Percentiles rank a stretch among this genome's conserved stretches.
Evolutionary conservation across 345 rosid species (phyloP).

Genomic region (Rhizophora apiculata): DNA sequence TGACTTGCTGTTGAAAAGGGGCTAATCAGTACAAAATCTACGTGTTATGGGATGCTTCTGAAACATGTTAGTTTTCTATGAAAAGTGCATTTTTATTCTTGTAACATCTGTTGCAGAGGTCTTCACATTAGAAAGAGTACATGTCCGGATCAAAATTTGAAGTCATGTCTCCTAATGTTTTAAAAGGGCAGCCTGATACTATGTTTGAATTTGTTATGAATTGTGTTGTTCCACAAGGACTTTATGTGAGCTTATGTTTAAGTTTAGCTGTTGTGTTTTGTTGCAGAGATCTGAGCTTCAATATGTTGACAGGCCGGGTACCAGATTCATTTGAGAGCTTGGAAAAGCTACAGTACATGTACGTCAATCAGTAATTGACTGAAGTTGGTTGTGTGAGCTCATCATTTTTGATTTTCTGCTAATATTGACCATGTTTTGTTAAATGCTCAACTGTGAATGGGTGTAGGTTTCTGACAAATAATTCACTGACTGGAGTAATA

Average conservation of each 20-base stretch:
- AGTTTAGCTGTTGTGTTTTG: background rate
- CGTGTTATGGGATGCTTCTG: no score
- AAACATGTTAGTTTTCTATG: no score
- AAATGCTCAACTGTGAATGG: background rate
- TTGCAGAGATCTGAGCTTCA: constrained; percentile 79
- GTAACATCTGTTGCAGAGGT: no score
- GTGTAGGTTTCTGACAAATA: constrained; percentile 70
- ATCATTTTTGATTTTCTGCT: background rate
- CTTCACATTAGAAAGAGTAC: no score
- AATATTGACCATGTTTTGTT: background rate
- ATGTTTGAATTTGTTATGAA: background rate
- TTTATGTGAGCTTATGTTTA: background rate
- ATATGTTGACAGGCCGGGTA: constrained; percentile 53
- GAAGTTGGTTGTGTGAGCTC: background rate
- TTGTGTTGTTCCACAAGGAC: background rate
- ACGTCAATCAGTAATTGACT: constrained; percentile 20
- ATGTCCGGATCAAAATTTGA: no score
- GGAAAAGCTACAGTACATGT: constrained; percentile 31
- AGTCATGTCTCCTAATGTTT: no score
- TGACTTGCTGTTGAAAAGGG: background rate
- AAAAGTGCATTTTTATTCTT: no score
- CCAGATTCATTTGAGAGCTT: constrained; percentile 33
- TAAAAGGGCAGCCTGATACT: no score
- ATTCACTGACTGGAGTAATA: constrained; percentile 64
- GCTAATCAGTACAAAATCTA: background rate